These are phyloP conservation scores for Hypericum androsaemum DNA, from an alignment of 345 rosid species.

Conservation along the genomic window DNA sequence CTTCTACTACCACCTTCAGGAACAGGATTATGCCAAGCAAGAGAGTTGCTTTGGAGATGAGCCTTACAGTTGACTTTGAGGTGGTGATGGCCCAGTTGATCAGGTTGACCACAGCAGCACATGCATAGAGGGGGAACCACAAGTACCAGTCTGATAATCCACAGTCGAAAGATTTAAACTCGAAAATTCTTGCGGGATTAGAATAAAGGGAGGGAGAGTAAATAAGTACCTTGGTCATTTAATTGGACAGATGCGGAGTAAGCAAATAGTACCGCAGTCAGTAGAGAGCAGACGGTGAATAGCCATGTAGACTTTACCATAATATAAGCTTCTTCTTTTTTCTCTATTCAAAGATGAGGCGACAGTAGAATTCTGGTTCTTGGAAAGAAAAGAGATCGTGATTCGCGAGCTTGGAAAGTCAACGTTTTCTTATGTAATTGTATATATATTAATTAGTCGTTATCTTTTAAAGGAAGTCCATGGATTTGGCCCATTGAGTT, in stretches of 20 bases:
- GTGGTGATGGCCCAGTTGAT: constrained; percentile 18
- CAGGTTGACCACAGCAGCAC: constrained; percentile 48
- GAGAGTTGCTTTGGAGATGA: constrained; percentile 22
- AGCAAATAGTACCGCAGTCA: constrained; percentile 63
- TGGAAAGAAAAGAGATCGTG: constrained; percentile 17
- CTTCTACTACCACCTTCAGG: constrained; percentile 44
- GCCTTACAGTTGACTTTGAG: constrained; percentile 14
- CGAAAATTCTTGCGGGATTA: not conserved
- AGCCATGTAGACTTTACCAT: constrained; percentile 11
- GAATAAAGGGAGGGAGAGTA: not conserved
- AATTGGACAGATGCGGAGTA: constrained; percentile 76
- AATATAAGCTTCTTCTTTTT: not conserved
- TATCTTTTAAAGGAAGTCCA: too few relatives aligned
- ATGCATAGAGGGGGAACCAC: constrained; percentile 70
- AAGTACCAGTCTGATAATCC: constrained; percentile 57
- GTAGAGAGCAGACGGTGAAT: constrained; percentile 27
- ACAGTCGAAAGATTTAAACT: not conserved
- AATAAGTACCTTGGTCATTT: constrained; percentile 53
- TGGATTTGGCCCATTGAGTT: too few relatives aligned
- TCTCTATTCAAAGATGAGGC: constrained; percentile 5
- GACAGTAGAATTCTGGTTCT: constrained; percentile 4
- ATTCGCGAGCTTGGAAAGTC: not conserved
- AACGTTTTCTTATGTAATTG: too few relatives aligned
- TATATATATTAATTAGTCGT: too few relatives aligned
- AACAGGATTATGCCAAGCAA: constrained; percentile 40